phyloP scores from a whole-genome alignment of 164 flowering plant genomes.

The Tetrastigma voinierianum region DNA sequence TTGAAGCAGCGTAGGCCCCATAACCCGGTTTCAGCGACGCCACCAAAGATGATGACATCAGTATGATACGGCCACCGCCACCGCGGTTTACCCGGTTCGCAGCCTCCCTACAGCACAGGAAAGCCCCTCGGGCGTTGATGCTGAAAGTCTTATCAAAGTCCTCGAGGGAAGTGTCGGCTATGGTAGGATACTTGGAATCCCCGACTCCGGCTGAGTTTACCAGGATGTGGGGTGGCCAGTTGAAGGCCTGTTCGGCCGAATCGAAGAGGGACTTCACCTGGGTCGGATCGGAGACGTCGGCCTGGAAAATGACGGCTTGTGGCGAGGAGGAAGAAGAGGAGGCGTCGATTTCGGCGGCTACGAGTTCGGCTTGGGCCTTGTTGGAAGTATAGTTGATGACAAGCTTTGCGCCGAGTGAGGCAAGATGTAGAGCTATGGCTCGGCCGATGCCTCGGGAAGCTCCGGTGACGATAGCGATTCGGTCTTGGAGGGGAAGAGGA shows the following conservation, averaged over 20 bases:
- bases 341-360: conserved; percentile 26
- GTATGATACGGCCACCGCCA: conserved; percentile 58
- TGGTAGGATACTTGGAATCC: conserved; percentile 41
- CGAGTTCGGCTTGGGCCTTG: conserved; percentile 25
- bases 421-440: conserved; percentile 41
- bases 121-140: conserved; percentile 50
- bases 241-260: conserved; percentile 42
- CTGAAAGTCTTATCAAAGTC: conserved; percentile 42
- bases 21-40: conserved; percentile 31
- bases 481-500: conserved; percentile 31
- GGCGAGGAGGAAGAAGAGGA: conserved; percentile 12
- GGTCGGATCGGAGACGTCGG: conserved; percentile 49
- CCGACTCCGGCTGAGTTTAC: conserved; percentile 60
- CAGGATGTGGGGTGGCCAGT: conserved; percentile 38
- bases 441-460: conserved; percentile 57
- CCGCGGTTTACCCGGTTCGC: conserved; percentile 47
- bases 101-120: conserved; percentile 52
- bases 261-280: conserved; percentile 58
- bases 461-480: conserved; percentile 64
- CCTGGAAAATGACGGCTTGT: conserved; percentile 44
- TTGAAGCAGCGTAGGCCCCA: conserved; percentile 54
- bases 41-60: conserved; percentile 40
- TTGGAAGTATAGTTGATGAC: conserved; percentile 44
- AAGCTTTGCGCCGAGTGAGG: conserved; percentile 49
- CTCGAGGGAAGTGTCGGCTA: conserved; percentile 37